Conservation (phyloP, 345 rosid species). For the Lepidium sativum region DNA sequence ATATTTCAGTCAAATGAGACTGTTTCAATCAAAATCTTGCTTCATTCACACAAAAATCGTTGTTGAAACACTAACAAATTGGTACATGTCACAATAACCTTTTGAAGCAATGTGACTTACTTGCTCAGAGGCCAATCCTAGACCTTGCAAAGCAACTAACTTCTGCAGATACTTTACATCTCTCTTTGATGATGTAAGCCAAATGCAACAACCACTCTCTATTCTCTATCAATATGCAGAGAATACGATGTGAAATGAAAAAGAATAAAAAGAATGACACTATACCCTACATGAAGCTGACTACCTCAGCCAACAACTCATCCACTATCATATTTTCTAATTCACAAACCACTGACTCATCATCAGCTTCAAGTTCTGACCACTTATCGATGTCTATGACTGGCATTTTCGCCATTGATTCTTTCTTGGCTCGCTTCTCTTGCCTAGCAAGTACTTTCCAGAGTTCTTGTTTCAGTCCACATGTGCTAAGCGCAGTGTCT, state of each 20-base stretch:
- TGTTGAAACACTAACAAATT: conserved; percentile 13
- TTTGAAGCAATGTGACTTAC: conserved; percentile 19
- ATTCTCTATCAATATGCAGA: conserved; percentile 21
- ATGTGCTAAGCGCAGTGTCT: background rate
- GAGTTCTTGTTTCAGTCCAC: conserved; percentile 39
- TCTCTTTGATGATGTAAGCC: conserved; percentile 18
- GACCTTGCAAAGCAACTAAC: conserved; percentile 9
- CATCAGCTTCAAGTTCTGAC: conserved; percentile 49
- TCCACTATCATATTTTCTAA: conserved; percentile 61
- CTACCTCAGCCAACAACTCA: conserved; percentile 50
- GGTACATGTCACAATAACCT: conserved; percentile 17
- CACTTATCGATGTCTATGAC: conserved; percentile 32
- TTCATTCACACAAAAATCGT: conserved; percentile 19
- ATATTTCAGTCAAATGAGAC: conserved; percentile 7
- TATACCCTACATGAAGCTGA: conserved; percentile 31
- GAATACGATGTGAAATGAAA: background rate
- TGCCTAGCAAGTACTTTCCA: conserved; percentile 37
- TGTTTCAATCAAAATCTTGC: conserved; percentile 25
- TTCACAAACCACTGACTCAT: conserved; percentile 50
- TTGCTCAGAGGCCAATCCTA: conserved; percentile 17
- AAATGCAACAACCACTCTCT: conserved; percentile 9
- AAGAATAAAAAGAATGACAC: conserved; percentile 20
- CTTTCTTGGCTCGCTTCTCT: conserved; percentile 37
- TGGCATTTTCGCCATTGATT: conserved; percentile 35
- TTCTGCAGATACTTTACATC: conserved; percentile 13